These are phyloP conservation scores for Astraeus odoratus DNA, from an alignment of 768 basidiomycete genomes.

Conservation along the genomic window DNA sequence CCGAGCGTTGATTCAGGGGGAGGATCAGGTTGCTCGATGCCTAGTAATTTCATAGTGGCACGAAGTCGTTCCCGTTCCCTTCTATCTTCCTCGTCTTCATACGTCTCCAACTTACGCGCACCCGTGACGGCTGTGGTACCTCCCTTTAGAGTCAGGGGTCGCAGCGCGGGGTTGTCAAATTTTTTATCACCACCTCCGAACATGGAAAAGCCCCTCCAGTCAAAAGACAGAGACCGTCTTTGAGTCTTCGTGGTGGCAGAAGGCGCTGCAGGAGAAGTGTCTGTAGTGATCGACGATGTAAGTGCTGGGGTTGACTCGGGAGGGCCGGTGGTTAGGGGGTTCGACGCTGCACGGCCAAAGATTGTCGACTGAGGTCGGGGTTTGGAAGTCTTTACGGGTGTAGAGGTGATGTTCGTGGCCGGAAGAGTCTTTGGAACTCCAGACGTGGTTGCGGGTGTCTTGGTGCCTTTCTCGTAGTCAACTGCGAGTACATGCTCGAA, in stretches of 20 bases:
- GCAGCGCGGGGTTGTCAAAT: conserved; percentile 47
- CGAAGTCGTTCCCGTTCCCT: conserved; percentile 81
- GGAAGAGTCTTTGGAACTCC: conserved; percentile 24
- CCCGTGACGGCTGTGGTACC: conserved; percentile 48
- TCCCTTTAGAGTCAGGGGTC: conserved; percentile 69
- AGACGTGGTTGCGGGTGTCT: conserved; percentile 38
- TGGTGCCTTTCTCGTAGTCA: conserved; percentile 68
- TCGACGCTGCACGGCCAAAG: conserved; percentile 32
- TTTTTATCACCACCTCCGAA: conserved; percentile 61
- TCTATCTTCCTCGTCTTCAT: conserved; percentile 90
- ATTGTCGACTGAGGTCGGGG: conserved; percentile 58
- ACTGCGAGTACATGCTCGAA: conserved; percentile 96
- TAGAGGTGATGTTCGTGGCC: conserved; percentile 19
- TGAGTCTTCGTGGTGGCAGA: conserved; percentile 36
- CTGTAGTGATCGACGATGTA: conserved; percentile 13
- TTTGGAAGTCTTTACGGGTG: conserved; percentile 26
- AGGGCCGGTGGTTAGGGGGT: conserved; percentile 33
- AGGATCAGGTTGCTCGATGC: conserved; percentile 64
- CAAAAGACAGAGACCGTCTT: conserved; percentile 76
- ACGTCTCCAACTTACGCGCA: conserved; percentile 76
- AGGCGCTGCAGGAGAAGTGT: conserved; percentile 10
- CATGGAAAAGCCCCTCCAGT: conserved; percentile 75
- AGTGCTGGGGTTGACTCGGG: conserved; percentile 15
- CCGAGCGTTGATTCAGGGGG: conserved; percentile 13
- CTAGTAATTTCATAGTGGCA: conserved; percentile 93